A percentile compares a stretch with the other conserved stretches of the same genome.
These are phyloP conservation scores for Penicillium sp. DNA, from an alignment of 2,329 filamentous ascomycete genomes.

Conservation along the genomic window DNA sequence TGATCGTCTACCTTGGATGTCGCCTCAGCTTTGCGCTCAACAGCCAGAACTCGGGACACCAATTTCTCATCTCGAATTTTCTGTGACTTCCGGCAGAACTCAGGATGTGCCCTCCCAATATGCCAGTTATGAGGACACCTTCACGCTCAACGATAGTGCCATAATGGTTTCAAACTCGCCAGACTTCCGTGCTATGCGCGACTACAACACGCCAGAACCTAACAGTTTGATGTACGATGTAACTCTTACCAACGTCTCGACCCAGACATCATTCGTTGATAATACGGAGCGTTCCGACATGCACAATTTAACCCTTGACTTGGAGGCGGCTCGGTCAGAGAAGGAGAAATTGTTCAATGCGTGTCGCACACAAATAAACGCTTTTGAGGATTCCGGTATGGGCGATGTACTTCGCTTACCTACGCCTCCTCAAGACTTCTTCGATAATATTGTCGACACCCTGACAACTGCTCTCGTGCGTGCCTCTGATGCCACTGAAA, in stretches of 20 bases:
- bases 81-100: constrained; percentile 15
- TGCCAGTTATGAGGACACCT: constrained; percentile 23
- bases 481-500: constrained; percentile 43
- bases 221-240: constrained; percentile 25
- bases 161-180: constrained; percentile 39
- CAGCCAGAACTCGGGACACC: constrained; percentile 26
- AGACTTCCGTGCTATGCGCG: constrained; percentile 26
- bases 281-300: constrained; percentile 30
- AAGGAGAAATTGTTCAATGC: constrained; percentile 46
- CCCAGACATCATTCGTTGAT: constrained; percentile 20
- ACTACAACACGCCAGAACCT: constrained; percentile 12
- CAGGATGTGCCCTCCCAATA: constrained; percentile 5
- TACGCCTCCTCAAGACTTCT: constrained; percentile 44
- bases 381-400: constrained; percentile 27
- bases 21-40: constrained; percentile 19
- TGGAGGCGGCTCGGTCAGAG: constrained; percentile 45
- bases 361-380: constrained; percentile 37
- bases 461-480: constrained; percentile 41
- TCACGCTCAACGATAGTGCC: constrained; percentile 36
- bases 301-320: constrained; percentile 37
- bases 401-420: constrained; percentile 28
- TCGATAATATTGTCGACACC: constrained; percentile 41
- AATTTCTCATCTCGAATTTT: constrained; percentile 24
- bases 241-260: constrained; percentile 20
- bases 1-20: constrained; percentile 17